Evolutionary conservation across 2,329 filamentous ascomycete genomes (phyloP), one percentile per base, ranked within the genome.

Genomic region (Grosmannia clavigera): DNA sequence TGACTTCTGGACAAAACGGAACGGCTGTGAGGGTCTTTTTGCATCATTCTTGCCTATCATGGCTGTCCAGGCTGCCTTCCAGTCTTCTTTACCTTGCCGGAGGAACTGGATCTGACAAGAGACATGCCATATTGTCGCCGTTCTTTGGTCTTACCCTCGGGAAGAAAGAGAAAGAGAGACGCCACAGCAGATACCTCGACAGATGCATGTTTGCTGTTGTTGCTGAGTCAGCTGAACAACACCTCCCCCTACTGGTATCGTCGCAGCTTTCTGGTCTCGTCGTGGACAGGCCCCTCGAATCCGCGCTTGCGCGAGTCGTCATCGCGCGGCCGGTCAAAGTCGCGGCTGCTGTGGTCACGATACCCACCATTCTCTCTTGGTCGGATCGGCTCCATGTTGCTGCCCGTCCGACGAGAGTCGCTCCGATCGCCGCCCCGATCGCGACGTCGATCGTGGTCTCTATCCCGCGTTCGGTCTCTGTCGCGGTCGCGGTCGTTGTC

Each of bases 221-320:
- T 35, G 33, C 9, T 10, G 5, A 35, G 33, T 35, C 33, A 35
- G 33, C 43, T 43, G 50, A 10, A 2, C 27, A 35, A 58, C 27
- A 16, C 25, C 27, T 14, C 25, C 50, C 48, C 48, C 70, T 70
- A 69, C 75, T 76, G 85, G 74, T 86, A 86, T 64, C 83, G 81
- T 64, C 83, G 82, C 63, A 85, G 70, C 72, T 86, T 86, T 61
- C 81, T 74, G 57, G 83, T 81, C 72, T 96, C 92, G 69, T 96
- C 90, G 74, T 92, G 86, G 65, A 83, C 81, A 70, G 85, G 85
- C 69, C 87, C 87, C 58, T 95, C 91, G 73, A 88, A 90, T 58
- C 84, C 80, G 70, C 86, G 83, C 78, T 88, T 81, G 70, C 82
- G 73, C 73, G 75, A 78, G 65, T 82, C 81, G 66, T 84, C 81